These are phyloP conservation scores for Tetrapisispora iriomotensis DNA, from an alignment of 805 yeast species.

Conservation along the genomic window DNA sequence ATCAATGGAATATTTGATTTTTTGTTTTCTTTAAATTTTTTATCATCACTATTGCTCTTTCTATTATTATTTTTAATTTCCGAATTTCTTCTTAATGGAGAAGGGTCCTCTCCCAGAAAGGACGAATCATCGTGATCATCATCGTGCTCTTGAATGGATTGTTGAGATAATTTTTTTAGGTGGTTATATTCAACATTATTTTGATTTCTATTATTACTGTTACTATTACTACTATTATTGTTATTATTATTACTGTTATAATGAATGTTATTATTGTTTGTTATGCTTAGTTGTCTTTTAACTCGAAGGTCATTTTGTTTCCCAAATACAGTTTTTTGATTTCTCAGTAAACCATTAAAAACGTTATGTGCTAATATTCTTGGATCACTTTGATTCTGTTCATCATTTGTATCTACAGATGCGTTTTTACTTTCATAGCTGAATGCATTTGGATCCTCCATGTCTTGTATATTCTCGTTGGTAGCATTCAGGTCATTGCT, in stretches of 20 bases:
- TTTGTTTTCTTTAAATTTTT: background rate
- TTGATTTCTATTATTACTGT: background rate
- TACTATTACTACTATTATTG: background rate
- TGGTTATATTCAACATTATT: background rate
- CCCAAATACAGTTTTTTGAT: constrained; percentile 6
- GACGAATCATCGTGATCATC: background rate
- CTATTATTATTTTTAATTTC: background rate
- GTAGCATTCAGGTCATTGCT: no score
- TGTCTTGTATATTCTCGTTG: no score
- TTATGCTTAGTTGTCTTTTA: constrained; percentile 1
- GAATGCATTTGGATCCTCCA: background rate
- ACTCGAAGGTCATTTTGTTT: background rate
- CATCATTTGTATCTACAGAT: background rate
- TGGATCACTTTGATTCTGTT: constrained; percentile 11
- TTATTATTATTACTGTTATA: background rate
- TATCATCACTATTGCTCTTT: background rate
- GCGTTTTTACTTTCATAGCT: background rate
- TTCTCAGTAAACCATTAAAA: constrained; percentile 16
- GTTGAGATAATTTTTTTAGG: background rate
- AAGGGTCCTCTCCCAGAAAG: background rate
- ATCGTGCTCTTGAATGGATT: background rate
- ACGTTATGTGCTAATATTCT: constrained; percentile 21
- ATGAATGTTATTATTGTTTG: constrained; percentile 1
- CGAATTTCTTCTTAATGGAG: background rate
- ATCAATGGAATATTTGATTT: constrained; percentile 11